phyloP scores from a whole-genome alignment of 805 yeast species.

The Teunomyces stri region DNA sequence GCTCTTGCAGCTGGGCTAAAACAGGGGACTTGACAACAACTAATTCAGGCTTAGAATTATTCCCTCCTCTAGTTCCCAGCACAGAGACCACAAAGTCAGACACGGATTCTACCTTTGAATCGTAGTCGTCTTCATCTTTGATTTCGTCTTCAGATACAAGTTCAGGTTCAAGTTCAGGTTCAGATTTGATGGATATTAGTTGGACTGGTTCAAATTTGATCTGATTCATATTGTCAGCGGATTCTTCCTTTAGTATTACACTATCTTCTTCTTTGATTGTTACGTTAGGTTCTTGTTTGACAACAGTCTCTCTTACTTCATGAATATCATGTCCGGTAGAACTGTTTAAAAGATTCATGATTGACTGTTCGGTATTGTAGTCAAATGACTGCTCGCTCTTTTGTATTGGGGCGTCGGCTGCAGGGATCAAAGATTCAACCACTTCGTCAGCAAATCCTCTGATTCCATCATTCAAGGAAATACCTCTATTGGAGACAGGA shows the following conservation, averaged over 20 bases:
- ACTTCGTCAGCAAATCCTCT: slow-evolving; percentile 40
- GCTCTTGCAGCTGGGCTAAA: background rate
- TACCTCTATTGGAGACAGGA: slow-evolving; percentile 7
- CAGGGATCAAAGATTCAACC: slow-evolving; percentile 33
- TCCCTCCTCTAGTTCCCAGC: background rate
- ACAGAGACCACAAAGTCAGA: background rate
- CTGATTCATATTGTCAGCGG: background rate
- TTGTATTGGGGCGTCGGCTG: background rate
- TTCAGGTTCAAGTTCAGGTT: background rate
- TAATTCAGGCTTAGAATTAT: background rate
- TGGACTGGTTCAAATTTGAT: too few species aligned
- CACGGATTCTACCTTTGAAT: background rate
- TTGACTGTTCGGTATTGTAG: slow-evolving; percentile 39
- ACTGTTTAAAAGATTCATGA: slow-evolving; percentile 35
- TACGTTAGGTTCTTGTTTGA: slow-evolving; percentile 5
- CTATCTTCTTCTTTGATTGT: background rate
- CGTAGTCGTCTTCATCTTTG: background rate
- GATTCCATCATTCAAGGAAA: slow-evolving; percentile 41
- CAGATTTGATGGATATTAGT: background rate
- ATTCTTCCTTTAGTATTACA: background rate
- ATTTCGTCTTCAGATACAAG: background rate
- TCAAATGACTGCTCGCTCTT: slow-evolving; percentile 30
- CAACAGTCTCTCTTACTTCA: background rate
- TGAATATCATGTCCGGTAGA: slow-evolving; percentile 9
- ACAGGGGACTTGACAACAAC: background rate